phyloP scores from a whole-genome alignment of 257 asterid genomes.

The Mentha longifolia region DNA sequence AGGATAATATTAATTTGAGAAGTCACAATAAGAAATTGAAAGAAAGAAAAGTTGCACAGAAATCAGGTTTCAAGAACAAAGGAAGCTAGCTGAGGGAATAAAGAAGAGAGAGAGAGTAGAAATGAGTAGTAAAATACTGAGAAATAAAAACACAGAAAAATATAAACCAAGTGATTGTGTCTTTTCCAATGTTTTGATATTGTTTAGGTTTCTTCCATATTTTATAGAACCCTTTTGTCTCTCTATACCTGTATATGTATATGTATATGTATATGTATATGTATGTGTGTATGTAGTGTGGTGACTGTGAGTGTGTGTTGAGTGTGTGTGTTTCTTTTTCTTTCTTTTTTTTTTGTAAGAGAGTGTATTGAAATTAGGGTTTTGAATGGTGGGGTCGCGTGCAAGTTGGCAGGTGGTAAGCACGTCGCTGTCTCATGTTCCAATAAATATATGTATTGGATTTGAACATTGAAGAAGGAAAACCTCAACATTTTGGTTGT shows the following conservation, averaged over 20 bases:
- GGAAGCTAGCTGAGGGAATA: slow-evolving; percentile 30
- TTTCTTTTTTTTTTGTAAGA: neutral
- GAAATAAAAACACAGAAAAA: neutral
- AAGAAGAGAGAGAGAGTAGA: slow-evolving; percentile 30
- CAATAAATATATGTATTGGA: slow-evolving; percentile 27
- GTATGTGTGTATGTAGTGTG: too few relatives aligned
- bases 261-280: slow-evolving; percentile 5
- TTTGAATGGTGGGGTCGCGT: slow-evolving; percentile 55
- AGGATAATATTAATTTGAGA: slow-evolving; percentile 4
- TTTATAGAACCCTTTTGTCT: slow-evolving; percentile 33
- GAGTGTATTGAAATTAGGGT: slow-evolving; percentile 47
- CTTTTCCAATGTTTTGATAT: slow-evolving; percentile 34
- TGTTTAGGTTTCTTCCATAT: slow-evolving; percentile 32
- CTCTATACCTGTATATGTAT: slow-evolving; percentile 10
- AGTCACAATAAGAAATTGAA: slow-evolving; percentile 12
- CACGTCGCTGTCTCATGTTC: slow-evolving; percentile 55
- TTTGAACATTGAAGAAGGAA: slow-evolving; percentile 13
- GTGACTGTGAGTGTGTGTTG: slow-evolving; percentile 15
- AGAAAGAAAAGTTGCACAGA: slow-evolving; percentile 16
- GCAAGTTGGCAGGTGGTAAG: slow-evolving; percentile 53
- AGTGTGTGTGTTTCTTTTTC: slow-evolving; percentile 21
- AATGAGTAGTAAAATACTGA: neutral
- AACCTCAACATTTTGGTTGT: slow-evolving; percentile 5
- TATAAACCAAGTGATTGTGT: slow-evolving; percentile 21
- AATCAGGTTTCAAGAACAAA: slow-evolving; percentile 36